Percentiles rank a stretch among this genome's conserved stretches.
Evolutionary conservation across 2,329 filamentous ascomycete species (phyloP).

Genomic region (Pseudocercospora pini-densiflorae): DNA sequence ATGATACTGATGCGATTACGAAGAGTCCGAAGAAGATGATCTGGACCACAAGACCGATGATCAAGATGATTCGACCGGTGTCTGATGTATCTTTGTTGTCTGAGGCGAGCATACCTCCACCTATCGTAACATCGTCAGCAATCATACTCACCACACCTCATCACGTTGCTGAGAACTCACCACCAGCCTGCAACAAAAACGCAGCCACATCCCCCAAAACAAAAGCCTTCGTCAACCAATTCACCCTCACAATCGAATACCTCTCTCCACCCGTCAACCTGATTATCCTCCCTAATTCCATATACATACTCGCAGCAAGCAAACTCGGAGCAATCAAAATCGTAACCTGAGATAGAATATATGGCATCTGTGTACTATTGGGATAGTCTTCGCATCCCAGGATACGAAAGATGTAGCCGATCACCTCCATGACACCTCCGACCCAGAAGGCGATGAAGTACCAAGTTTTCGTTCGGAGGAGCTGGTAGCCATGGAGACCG

Average conservation of each 20-base stretch:
- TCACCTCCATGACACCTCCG: constrained; percentile 54
- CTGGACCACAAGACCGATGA: constrained; percentile 56
- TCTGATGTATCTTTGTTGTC: constrained; percentile 22
- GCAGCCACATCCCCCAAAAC: constrained; percentile 54
- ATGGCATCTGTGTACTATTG: constrained; percentile 25
- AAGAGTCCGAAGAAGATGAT: constrained; percentile 58
- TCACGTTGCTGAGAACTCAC: neutral
- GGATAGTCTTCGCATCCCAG: constrained; percentile 35
- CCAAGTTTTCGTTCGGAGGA: constrained; percentile 50
- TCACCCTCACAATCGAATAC: constrained; percentile 48
- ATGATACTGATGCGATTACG: constrained; percentile 40
- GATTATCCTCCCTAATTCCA: constrained; percentile 53
- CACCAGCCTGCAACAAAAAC: constrained; percentile 48
- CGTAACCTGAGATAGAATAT: constrained; percentile 49
- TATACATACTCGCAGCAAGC: constrained; percentile 57
- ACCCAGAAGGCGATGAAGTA: constrained; percentile 57
- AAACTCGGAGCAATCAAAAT: constrained; percentile 55
- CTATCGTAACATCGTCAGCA: neutral
- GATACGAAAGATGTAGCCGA: constrained; percentile 58
- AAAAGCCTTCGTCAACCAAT: constrained; percentile 54
- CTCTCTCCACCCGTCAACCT: constrained; percentile 46
- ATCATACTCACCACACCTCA: neutral
- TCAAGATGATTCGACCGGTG: constrained; percentile 50
- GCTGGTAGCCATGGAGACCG: constrained; percentile 44
- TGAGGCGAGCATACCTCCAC: constrained; percentile 3